These are phyloP conservation scores for Cladosporium sp. DNA, from an alignment of 2,329 filamentous ascomycete genomes.

Conservation along the genomic window DNA sequence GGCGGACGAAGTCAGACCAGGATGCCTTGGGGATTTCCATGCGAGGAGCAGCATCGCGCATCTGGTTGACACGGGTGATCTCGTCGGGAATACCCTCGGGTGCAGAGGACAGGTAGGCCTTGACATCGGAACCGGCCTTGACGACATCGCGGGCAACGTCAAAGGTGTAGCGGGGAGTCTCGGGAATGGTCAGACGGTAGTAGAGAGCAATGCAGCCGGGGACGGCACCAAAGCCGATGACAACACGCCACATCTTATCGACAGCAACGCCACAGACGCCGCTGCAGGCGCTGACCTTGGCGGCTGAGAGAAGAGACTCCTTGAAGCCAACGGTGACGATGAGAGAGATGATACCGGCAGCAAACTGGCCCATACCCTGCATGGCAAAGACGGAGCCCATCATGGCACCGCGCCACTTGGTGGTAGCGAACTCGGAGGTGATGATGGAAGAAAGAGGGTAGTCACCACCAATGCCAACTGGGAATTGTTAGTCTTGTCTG, in stretches of 20 bases:
- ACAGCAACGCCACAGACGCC: conserved; percentile 64
- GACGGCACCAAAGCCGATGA: conserved; percentile 77
- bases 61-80: conserved; percentile 56
- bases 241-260: conserved; percentile 81
- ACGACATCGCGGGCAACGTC: conserved; percentile 72
- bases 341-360: conserved; percentile 69
- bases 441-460: conserved; percentile 81
- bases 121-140: conserved; percentile 67
- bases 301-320: conserved; percentile 28
- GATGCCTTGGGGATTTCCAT: conserved; percentile 66
- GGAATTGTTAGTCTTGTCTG: not conserved
- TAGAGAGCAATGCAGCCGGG: conserved; percentile 79
- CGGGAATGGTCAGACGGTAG: conserved; percentile 81
- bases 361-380: conserved; percentile 79
- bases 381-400: conserved; percentile 84
- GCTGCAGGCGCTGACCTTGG: conserved; percentile 54
- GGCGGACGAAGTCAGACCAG: conserved; percentile 64
- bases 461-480: conserved; percentile 42
- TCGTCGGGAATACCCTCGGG: conserved; percentile 63
- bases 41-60: conserved; percentile 50
- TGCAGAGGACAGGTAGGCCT: conserved; percentile 68
- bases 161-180: conserved; percentile 84
- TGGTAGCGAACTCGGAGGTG: conserved; percentile 82
- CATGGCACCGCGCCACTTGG: conserved; percentile 81
- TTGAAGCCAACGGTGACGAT: conserved; percentile 49